phyloP scores from a whole-genome alignment of 495 filamentous ascomycete species.

The Podospora pseudoanserina region DNA sequence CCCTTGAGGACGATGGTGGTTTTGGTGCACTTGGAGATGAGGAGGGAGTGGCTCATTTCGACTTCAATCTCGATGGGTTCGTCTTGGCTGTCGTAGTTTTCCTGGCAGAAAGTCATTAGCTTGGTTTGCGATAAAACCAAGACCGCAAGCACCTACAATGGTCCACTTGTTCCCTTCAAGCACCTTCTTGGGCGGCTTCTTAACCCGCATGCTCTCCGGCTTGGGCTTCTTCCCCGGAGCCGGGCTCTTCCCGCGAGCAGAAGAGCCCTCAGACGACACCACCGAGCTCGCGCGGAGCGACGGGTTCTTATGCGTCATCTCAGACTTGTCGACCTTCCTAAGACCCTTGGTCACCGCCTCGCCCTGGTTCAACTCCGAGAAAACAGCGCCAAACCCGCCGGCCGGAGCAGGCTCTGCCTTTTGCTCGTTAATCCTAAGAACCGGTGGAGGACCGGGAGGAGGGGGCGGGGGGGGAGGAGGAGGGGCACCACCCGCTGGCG shows the following conservation, averaged over 20 bases:
- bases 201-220: slow-evolving; percentile 87
- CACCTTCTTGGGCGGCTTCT: slow-evolving; percentile 88
- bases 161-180: slow-evolving; percentile 95
- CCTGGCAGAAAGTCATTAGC: slow-evolving; percentile 40
- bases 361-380: slow-evolving; percentile 85
- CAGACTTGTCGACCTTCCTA: slow-evolving; percentile 84
- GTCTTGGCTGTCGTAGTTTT: slow-evolving; percentile 82
- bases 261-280: slow-evolving; percentile 60
- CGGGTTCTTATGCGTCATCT: slow-evolving; percentile 99
- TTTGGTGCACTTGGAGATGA: slow-evolving; percentile 86
- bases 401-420: slow-evolving; percentile 29
- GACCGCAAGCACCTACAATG: slow-evolving; percentile 48
- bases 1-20: slow-evolving; percentile 82
- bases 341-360: slow-evolving; percentile 79
- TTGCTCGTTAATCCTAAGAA: slow-evolving; percentile 46
- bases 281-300: slow-evolving; percentile 68
- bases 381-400: slow-evolving; percentile 75
- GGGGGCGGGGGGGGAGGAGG: slow-evolving; percentile 80
- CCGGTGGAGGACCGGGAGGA: slow-evolving; percentile 57
- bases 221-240: slow-evolving; percentile 89
- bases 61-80: slow-evolving; percentile 73
- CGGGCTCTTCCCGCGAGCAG: slow-evolving; percentile 68
- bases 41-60: slow-evolving; percentile 78
- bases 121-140: too few species aligned
- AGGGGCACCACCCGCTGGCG: slow-evolving; percentile 42